Evolutionary conservation across 345 rosid genomes (phyloP), one percentile per base, ranked within the genome.

Genomic region (Clarkia xantiana): DNA sequence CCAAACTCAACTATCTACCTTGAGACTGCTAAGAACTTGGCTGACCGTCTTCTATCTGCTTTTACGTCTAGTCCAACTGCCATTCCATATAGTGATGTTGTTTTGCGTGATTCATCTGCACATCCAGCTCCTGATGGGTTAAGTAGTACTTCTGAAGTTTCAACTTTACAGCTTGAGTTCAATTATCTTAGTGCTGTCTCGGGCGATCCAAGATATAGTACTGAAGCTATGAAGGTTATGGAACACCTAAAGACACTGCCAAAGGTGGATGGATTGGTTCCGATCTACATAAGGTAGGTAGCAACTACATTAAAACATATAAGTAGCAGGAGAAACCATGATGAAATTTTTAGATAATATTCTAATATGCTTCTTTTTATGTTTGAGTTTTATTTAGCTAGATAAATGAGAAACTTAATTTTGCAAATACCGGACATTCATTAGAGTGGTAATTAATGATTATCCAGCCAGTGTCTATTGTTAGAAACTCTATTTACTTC

Each of bases 91-190:
- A 84, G 94, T 47, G 96, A 86, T 63, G 94, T 86, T 10, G 63
- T 81, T 61, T 64, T 86, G 40, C 79, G 22, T 40, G 89, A 91
- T 54, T 77, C 89, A 39, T 75, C 84, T 1, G 87, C 94, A 47
- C 86, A 78, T 75, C 77, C 89, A 48, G 80, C 96, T 62, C 87
- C 95, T 16, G 94, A 57, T 67, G 95, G 96, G 51, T 62, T 80
- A 59, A 91, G 98, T 66, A 91, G 96, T 62, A 84, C 96, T 52
- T 76, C 95, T 3, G 98, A 91, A 76, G 94, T 74, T 66, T 80
- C 98, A 11, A 76, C 90, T 49, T 67, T 91, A 49, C 98, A 86
- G 82, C 94, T 91, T 47, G 98, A 91, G 67, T 86, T 86, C 64
- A 91, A 91, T 53, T 91, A 80, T 72, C 94, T 91, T 59, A 81